Evolutionary conservation across 495 filamentous ascomycete genomes (phyloP).

Genomic region (Acidomyces sp.): DNA sequence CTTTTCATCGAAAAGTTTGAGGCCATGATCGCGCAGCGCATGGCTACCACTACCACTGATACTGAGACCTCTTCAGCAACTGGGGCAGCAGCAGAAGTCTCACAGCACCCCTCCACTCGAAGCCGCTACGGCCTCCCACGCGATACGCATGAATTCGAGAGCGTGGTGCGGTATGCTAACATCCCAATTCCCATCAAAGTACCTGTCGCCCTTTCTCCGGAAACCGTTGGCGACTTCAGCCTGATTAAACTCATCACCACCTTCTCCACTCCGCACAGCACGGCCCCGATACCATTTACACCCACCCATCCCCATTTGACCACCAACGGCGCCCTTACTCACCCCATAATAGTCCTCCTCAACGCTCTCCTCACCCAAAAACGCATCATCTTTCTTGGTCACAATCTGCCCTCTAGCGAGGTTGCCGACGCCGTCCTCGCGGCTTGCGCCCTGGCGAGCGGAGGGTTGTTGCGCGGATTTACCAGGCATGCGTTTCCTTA

Average conservation of each 20-base stretch:
- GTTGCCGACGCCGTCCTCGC: conserved; percentile 1
- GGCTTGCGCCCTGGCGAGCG: conserved; percentile 56
- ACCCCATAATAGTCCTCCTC: conserved; percentile 63
- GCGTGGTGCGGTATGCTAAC: conserved; percentile 82
- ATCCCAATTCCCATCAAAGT: conserved; percentile 95
- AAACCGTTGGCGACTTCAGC: conserved; percentile 95
- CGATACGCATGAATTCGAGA: conserved; percentile 96
- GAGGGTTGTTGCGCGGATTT: conserved; percentile 88
- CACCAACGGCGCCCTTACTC: conserved; percentile 67
- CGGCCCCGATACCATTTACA: conserved; percentile 72
- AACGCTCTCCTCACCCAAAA: conserved; percentile 91
- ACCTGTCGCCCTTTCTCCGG: conserved; percentile 79
- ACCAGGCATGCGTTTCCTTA: conserved; percentile 98
- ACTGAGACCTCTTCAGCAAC: not conserved
- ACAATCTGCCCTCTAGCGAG: conserved; percentile 46
- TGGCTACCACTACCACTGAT: conserved; percentile 27
- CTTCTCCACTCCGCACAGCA: conserved; percentile 68
- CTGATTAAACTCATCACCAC: conserved; percentile 93
- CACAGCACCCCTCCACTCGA: conserved; percentile 16
- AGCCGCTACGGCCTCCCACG: conserved; percentile 55
- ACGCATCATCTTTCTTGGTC: conserved; percentile 85
- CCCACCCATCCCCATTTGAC: conserved; percentile 77
- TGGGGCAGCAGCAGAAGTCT: not conserved
- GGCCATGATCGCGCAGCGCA: conserved; percentile 67
- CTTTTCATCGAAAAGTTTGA: conserved; percentile 97